phyloP scores from a whole-genome alignment of 139 green algal genomes.

The Coccomyxa sp. region DNA sequence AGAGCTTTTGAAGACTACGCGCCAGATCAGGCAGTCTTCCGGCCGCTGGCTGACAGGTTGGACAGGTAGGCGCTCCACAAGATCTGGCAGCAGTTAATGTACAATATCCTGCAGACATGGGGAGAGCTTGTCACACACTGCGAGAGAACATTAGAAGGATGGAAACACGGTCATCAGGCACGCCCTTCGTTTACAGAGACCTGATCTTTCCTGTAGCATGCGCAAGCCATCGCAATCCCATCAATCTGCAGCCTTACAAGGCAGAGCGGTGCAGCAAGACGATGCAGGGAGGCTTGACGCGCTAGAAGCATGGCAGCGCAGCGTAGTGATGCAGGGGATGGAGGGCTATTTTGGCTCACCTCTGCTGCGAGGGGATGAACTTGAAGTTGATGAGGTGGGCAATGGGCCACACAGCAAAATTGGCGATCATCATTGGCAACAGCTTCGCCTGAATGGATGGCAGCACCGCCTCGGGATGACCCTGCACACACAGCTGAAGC shows the following conservation, averaged over 20 bases:
- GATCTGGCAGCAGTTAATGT: conserved; percentile 61
- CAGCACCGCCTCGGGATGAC: conserved; percentile 12
- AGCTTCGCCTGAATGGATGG: conserved; percentile 26
- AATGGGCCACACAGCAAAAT: conserved; percentile 42
- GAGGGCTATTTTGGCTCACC: no score
- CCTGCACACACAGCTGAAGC: conserved; percentile 22
- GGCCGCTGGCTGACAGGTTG: conserved; percentile 8
- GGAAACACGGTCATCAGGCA: no score
- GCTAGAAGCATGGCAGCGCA: background rate
- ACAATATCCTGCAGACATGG: no score
- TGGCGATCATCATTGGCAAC: conserved; percentile 38
- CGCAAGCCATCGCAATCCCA: no score
- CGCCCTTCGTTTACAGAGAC: no score
- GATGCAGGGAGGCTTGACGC: no score
- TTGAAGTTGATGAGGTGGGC: conserved; percentile 47
- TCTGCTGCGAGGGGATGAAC: conserved; percentile 16
- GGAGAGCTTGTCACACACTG: no score
- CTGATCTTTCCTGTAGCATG: conserved; percentile 29
- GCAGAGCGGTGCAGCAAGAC: no score
- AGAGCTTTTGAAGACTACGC: no score
- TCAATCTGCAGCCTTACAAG: no score
- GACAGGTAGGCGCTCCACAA: conserved; percentile 21
- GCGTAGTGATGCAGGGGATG: background rate
- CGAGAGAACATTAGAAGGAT: no score
- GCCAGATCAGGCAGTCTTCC: no score